Conservation (phyloP, 2,329 filamentous ascomycete genomes). For the Scolecobasidium constrictum region DNA sequence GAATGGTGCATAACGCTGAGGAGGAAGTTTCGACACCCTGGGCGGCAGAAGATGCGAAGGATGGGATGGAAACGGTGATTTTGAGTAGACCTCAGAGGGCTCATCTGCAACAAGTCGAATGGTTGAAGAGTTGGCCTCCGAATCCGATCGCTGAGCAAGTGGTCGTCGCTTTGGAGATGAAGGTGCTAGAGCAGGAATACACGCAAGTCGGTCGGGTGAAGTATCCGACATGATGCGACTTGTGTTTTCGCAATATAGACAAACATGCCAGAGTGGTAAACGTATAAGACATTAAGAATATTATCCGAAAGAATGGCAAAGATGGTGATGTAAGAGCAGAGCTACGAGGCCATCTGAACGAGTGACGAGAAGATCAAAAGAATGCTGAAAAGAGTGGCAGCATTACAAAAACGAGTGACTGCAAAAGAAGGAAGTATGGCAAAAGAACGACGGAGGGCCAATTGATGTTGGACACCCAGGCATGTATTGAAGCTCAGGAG, state of each 20-base stretch:
- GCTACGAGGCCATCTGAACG: no score
- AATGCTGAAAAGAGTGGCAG: background rate
- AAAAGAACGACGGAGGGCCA: background rate
- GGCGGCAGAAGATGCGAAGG: constrained; percentile 28
- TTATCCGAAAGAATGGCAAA: no score
- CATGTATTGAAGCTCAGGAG: background rate
- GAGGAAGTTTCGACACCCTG: background rate
- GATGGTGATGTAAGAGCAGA: no score
- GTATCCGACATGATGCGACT: constrained; percentile 7
- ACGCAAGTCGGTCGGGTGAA: constrained; percentile 3
- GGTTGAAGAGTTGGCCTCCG: constrained; percentile 25
- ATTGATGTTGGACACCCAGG: background rate
- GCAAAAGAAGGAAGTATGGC: background rate
- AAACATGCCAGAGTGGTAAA: background rate
- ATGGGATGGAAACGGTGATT: constrained; percentile 27
- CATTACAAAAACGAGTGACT: background rate
- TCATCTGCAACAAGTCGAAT: constrained; percentile 30
- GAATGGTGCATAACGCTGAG: constrained; percentile 23
- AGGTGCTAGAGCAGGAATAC: constrained; percentile 17
- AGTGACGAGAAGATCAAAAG: background rate
- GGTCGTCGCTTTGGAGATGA: constrained; percentile 24
- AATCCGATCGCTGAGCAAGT: constrained; percentile 27
- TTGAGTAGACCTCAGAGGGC: constrained; percentile 24
- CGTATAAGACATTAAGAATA: constrained; percentile 9
- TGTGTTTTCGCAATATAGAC: background rate